Evolutionary conservation across 2,329 filamentous ascomycete genomes (phyloP).

Genomic region (Lachnellula hyalina): DNA sequence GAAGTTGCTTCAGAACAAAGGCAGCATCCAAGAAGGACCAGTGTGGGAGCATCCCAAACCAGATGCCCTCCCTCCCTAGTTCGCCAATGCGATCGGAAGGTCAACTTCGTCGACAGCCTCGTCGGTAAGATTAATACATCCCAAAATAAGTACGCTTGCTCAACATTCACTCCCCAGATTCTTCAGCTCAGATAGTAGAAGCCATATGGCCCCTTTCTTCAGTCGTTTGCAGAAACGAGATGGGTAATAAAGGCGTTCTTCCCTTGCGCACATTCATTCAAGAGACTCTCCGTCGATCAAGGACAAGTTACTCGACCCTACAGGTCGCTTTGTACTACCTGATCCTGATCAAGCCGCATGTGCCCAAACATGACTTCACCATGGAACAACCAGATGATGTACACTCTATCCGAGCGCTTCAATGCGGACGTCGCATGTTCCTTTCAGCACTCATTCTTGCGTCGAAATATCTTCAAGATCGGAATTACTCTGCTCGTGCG

Average conservation of each 20-base stretch:
- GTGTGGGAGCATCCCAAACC: conserved; percentile 48
- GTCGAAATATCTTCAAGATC: conserved; percentile 96
- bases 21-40: conserved; percentile 57
- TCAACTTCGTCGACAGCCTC: conserved; percentile 92
- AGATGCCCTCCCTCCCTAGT: conserved; percentile 69
- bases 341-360: conserved; percentile 85
- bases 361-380: conserved; percentile 78
- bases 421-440: conserved; percentile 97
- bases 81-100: conserved; percentile 85
- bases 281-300: conserved; percentile 88
- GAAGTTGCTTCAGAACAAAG: conserved; percentile 56
- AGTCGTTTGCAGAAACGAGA: conserved; percentile 67
- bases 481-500: conserved; percentile 93
- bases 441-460: conserved; percentile 89
- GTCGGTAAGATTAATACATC: conserved; percentile 69
- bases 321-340: conserved; percentile 97
- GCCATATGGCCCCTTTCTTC: conserved; percentile 94
- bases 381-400: conserved; percentile 76
- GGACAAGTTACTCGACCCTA: conserved; percentile 94
- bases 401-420: conserved; percentile 70
- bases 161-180: conserved; percentile 59
- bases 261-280: conserved; percentile 95
- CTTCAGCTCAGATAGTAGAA: conserved; percentile 94
- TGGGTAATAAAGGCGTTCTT: conserved; percentile 70
- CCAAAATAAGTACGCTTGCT: conserved; percentile 29